A percentile compares a stretch with the other conserved stretches of the same genome.
These are phyloP conservation scores for Hansenula lynferdii DNA, from an alignment of 1,139 yeast genomes.

Conservation along the genomic window DNA sequence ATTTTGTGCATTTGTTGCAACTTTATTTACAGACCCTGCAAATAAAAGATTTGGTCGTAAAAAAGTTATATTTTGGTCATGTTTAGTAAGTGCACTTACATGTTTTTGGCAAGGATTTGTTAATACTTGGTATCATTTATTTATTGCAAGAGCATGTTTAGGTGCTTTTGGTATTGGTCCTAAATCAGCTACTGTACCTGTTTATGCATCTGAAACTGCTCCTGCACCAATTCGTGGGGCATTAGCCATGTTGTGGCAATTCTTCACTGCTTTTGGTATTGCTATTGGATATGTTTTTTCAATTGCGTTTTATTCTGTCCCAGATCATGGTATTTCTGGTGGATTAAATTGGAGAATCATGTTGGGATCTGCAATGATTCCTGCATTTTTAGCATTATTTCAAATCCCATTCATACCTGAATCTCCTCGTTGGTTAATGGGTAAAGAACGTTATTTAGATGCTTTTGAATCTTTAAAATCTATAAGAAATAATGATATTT, in stretches of 20 bases:
- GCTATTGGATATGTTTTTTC: conserved; percentile 70
- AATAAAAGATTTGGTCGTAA: conserved; percentile 61
- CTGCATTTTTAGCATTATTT: conserved; percentile 54
- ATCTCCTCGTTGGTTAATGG: conserved; percentile 72
- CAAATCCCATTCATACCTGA: conserved; percentile 69
- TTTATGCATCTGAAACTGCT: conserved; percentile 70
- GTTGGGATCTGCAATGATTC: conserved; percentile 69
- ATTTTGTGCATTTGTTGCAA: conserved; percentile 59
- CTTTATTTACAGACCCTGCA: conserved; percentile 66
- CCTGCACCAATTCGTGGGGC: conserved; percentile 72
- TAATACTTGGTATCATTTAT: conserved; percentile 65
- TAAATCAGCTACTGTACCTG: conserved; percentile 75
- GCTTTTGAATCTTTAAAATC: conserved; percentile 45
- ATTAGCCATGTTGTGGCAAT: conserved; percentile 79
- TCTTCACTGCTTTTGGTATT: conserved; percentile 79
- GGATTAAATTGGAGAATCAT: conserved; percentile 70
- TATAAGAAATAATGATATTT: conserved; percentile 44
- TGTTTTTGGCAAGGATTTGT: conserved; percentile 72
- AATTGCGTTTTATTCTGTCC: conserved; percentile 47
- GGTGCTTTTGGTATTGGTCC: conserved; percentile 71
- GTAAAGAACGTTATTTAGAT: conserved; percentile 47
- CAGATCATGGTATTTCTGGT: conserved; percentile 34
- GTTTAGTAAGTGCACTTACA: conserved; percentile 54
- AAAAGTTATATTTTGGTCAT: conserved; percentile 60
- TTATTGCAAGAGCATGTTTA: conserved; percentile 60